Conservation (phyloP, 352 stramenopile genomes). For the Pythium rhizo-oryzae region DNA sequence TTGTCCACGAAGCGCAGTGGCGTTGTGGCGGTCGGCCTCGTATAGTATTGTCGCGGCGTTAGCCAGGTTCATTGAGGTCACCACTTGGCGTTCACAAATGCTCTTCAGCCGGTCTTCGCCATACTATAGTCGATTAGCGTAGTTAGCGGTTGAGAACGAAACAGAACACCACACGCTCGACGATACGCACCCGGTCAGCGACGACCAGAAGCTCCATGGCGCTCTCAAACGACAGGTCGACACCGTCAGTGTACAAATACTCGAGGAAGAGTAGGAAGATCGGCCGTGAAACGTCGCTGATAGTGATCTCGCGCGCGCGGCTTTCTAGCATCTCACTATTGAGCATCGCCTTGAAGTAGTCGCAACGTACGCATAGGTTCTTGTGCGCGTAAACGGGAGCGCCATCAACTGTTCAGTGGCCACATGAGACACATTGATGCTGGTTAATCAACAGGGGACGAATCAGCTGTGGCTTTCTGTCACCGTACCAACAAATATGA, state of each 20-base stretch:
- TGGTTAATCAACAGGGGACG: too few relatives aligned
- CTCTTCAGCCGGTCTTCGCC: slow-evolving; percentile 87
- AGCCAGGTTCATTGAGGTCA: slow-evolving; percentile 93
- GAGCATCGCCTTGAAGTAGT: slow-evolving; percentile 93
- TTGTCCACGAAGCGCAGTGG: slow-evolving; percentile 92
- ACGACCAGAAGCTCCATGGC: slow-evolving; percentile 95
- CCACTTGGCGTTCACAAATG: slow-evolving; percentile 96
- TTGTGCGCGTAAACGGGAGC: slow-evolving; percentile 88
- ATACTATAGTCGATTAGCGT: too few relatives aligned
- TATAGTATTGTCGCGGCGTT: slow-evolving; percentile 97
- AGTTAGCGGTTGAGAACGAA: too few relatives aligned
- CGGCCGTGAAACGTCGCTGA: slow-evolving; percentile 89
- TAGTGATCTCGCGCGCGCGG: slow-evolving; percentile 86
- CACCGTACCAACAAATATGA: slow-evolving; percentile 86
- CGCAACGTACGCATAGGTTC: slow-evolving; percentile 94
- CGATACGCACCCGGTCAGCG: slow-evolving; percentile 71
- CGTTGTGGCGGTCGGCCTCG: slow-evolving; percentile 95
- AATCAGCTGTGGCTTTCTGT: too few relatives aligned
- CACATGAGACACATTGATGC: too few relatives aligned
- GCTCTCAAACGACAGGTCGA: slow-evolving; percentile 90
- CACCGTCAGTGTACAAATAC: slow-evolving; percentile 96
- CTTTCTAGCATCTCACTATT: slow-evolving; percentile 93
- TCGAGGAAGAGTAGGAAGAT: slow-evolving; percentile 96
- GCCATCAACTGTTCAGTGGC: slow-evolving; percentile 74
- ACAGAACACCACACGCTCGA: neutral